Evolutionary conservation across 192 early-diverging fungal species (phyloP), one percentile per base, ranked within the genome.

Genomic region (Gamsiella multidivaricata): DNA sequence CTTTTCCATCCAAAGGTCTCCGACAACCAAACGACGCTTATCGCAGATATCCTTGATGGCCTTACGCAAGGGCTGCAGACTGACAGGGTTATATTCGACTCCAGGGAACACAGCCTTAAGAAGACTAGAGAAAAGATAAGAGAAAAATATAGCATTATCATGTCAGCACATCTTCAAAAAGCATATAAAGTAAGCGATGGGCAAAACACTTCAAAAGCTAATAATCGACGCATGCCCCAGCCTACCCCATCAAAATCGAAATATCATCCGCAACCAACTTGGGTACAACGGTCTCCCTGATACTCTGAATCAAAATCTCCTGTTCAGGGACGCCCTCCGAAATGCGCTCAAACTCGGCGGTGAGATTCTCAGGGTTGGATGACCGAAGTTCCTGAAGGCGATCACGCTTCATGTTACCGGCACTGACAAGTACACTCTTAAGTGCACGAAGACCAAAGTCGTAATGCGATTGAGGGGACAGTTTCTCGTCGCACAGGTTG

Each of bases 211-310:
- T 10, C 20, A 20, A 25, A 28, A 22, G 33, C 17, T 31, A 43
- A 53, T 8, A 29, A 32, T 23, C 20, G 4, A 33, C 8, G 15
- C 22, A 50, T 37, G 25, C 2, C 3, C 5, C 9, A 2, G 28
- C 72, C 39, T 71, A 89, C 85, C 88, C 91, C 47, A 91, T 89
- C 67, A 99, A 83, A 46, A 97, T 81, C 20, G 86, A 84, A 69
- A 97, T 96, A 80, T 99, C 98, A 43, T 97, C 94, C 10, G 94
- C 92, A n/a, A 99, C 95, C 50, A 99, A 85, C 85, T 99, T 99
- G 12, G 98, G 98, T 31, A 97, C 92, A 42, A 99, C 89, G 0
- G 98, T 99, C 85, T 99, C 96, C 33, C 93, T 89, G 47, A 99
- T 91, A 88, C 94, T 96, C 85, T 94, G 94, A 79, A 99, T 97